phyloP scores from a whole-genome alignment of 306 rosid species.

The Adenanthera pavonina region DNA sequence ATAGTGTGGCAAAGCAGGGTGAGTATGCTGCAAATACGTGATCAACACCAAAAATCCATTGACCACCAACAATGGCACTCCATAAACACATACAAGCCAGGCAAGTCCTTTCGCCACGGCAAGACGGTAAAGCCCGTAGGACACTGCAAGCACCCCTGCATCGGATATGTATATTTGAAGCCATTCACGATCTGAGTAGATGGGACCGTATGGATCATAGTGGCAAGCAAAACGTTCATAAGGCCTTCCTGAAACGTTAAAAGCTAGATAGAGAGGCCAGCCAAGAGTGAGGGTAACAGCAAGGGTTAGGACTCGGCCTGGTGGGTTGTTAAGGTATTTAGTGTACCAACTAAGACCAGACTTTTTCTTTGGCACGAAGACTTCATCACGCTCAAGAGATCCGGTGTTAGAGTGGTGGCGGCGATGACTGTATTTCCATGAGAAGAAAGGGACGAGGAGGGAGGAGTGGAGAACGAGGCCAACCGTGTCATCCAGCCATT shows the following conservation, averaged over 20 bases:
- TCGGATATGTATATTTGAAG: conserved; percentile 80
- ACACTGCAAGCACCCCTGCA: conserved; percentile 65
- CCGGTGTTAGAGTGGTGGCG: conserved; percentile 95
- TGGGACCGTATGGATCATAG: conserved; percentile 85
- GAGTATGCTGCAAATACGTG: conserved; percentile 95
- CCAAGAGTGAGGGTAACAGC: conserved; percentile 74
- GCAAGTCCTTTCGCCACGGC: conserved; percentile 70
- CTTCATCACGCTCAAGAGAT: conserved; percentile 91
- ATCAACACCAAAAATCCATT: conserved; percentile 86
- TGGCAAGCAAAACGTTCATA: conserved; percentile 86
- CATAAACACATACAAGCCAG: conserved; percentile 82
- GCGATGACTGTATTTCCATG: conserved; percentile 98
- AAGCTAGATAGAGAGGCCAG: conserved; percentile 86
- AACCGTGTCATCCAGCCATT: conserved; percentile 91
- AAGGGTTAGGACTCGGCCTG: conserved; percentile 67
- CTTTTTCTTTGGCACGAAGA: conserved; percentile 84
- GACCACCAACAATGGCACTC: conserved; percentile 77
- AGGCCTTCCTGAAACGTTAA: conserved; percentile 91
- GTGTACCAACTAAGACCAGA: conserved; percentile 62
- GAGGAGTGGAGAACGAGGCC: conserved; percentile 86
- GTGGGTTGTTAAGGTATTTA: conserved; percentile 82
- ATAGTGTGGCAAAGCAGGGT: conserved; percentile 86
- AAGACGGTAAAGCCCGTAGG: conserved; percentile 64
- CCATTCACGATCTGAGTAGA: conserved; percentile 75
- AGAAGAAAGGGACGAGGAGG: conserved; percentile 94